These are phyloP conservation scores for Carex arenaria DNA, from an alignment of 202 grass and related monocot species.

Conservation along the genomic window DNA sequence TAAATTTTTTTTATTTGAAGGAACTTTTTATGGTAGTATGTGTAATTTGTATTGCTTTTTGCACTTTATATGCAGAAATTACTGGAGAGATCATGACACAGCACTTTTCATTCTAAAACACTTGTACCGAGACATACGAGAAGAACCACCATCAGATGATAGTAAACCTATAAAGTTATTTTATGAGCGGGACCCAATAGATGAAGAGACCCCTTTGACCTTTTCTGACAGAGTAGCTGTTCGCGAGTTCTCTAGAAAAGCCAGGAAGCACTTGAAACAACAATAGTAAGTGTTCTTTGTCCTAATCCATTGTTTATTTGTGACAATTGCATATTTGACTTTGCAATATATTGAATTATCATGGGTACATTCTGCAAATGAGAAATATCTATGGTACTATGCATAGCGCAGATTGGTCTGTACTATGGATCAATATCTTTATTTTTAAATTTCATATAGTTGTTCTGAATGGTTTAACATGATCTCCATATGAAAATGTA, in stretches of 20 bases:
- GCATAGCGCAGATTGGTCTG: neutral
- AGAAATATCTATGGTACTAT: neutral
- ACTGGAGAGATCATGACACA: conserved; percentile 95
- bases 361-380: neutral
- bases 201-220: conserved; percentile 81
- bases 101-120: conserved; percentile 95
- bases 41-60: conserved; percentile 23
- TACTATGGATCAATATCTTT: too few relatives aligned
- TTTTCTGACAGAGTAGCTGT: conserved; percentile 59
- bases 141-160: conserved; percentile 50
- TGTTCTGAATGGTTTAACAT: too few relatives aligned
- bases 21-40: neutral
- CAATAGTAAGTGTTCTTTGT: conserved; percentile 19
- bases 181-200: conserved; percentile 68
- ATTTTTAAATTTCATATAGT: too few relatives aligned
- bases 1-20: neutral
- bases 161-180: conserved; percentile 44
- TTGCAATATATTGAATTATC: neutral
- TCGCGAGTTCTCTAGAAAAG: conserved; percentile 75
- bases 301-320: neutral
- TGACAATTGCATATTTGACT: neutral
- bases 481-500: too few relatives aligned
- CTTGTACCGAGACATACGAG: conserved; percentile 82
- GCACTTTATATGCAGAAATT: conserved; percentile 53
- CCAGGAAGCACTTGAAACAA: conserved; percentile 44